Percentiles rank a stretch among this genome's conserved stretches.
phyloP scores from a whole-genome alignment of 176 grass and related monocot genomes.

The Oryza longistaminata region DNA sequence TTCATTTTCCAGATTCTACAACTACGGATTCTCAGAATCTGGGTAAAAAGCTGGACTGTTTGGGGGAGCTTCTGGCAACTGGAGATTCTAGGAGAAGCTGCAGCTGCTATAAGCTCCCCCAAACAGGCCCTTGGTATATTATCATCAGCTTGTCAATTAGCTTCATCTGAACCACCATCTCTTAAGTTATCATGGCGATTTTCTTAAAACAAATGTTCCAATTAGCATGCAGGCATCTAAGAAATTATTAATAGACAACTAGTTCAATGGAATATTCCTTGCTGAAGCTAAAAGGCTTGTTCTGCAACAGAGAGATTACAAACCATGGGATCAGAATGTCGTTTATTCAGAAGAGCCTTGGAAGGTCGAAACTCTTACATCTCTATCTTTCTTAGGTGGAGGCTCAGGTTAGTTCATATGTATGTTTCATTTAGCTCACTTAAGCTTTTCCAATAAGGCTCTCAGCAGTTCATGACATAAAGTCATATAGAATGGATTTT shows the following conservation, averaged over 20 bases:
- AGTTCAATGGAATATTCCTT: background rate
- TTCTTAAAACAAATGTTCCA: too few species aligned
- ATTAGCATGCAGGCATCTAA: background rate
- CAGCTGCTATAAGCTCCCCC: too few species aligned
- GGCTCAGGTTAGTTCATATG: background rate
- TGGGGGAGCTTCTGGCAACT: too few species aligned
- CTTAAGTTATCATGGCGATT: too few species aligned
- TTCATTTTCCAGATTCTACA: too few species aligned
- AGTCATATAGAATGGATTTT: background rate
- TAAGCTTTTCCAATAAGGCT: background rate
- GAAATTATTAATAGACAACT: background rate
- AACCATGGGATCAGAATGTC: background rate
- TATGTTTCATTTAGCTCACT: background rate
- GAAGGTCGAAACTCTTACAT: background rate
- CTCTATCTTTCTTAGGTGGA: background rate
- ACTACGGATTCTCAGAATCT: too few species aligned
- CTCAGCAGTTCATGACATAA: background rate
- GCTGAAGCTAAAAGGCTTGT: background rate
- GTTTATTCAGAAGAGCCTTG: background rate
- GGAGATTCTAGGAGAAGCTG: too few species aligned
- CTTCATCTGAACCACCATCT: too few species aligned
- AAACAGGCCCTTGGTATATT: too few species aligned
- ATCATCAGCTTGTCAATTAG: background rate
- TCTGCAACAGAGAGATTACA: background rate
- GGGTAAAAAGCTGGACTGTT: too few species aligned